Percentiles rank a stretch among this genome's conserved stretches.
Evolutionary conservation across 768 basidiomycete genomes (phyloP).

Genomic region (Strobilomyces echinocephalus): DNA sequence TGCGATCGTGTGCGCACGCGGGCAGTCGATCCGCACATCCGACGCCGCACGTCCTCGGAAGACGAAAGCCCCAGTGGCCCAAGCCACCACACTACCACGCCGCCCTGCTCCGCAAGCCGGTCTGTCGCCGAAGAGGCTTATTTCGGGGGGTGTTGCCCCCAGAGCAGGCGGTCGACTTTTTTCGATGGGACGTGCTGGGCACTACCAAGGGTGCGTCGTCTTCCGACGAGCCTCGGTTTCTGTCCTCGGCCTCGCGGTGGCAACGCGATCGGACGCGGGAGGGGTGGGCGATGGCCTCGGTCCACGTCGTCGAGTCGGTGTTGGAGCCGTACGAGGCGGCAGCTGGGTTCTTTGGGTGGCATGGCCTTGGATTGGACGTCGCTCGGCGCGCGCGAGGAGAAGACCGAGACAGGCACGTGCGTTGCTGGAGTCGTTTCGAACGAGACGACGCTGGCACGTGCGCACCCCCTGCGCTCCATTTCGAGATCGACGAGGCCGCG

Average conservation of each 20-base stretch:
- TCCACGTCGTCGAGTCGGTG: slow-evolving; percentile 18
- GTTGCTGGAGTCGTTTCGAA: neutral
- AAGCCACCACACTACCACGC: slow-evolving; percentile 29
- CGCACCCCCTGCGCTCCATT: slow-evolving; percentile 1
- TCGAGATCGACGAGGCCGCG: slow-evolving; percentile 16
- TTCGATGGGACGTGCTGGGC: slow-evolving; percentile 19
- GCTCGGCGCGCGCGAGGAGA: neutral
- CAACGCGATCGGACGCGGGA: neutral
- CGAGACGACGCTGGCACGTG: neutral
- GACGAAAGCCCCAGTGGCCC: slow-evolving; percentile 16
- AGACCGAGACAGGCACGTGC: neutral
- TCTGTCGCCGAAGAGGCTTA: slow-evolving; percentile 23
- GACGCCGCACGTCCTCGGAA: slow-evolving; percentile 4
- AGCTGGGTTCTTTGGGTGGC: slow-evolving; percentile 28
- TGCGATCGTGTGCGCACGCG: neutral
- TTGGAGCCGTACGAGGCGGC: slow-evolving; percentile 26
- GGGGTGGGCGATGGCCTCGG: neutral
- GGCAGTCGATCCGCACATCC: slow-evolving; percentile 9
- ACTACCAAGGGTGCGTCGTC: neutral
- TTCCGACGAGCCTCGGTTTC: neutral
- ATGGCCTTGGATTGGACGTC: slow-evolving; percentile 18
- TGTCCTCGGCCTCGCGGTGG: no score
- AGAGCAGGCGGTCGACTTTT: slow-evolving; percentile 22
- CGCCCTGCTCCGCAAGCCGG: slow-evolving; percentile 23
- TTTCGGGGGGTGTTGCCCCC: slow-evolving; percentile 21